Evolutionary conservation across 2,329 filamentous ascomycete species (phyloP).

Genomic region (Aureobasidium sp.): DNA sequence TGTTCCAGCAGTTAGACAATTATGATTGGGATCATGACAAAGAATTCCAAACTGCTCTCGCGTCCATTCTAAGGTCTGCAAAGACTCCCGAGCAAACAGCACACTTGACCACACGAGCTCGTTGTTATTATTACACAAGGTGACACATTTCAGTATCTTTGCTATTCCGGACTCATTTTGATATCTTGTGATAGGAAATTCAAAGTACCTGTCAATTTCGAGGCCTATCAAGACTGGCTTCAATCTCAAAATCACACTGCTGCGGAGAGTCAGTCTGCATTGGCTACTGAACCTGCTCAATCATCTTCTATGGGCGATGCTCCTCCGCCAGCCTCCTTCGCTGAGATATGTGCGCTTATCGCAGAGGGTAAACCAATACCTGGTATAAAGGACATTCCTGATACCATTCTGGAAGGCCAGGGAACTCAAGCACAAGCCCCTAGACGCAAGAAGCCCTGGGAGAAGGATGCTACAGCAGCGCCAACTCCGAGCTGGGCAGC

Average conservation of each 20-base stretch:
- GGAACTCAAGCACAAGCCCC: conserved; percentile 50
- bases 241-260: conserved; percentile 11
- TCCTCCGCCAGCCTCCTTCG: conserved; percentile 74
- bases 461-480: conserved; percentile 45
- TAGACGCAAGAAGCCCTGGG: conserved; percentile 71
- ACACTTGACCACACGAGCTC: conserved; percentile 58
- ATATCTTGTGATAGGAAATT: conserved; percentile 29
- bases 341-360: conserved; percentile 78
- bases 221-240: conserved; percentile 61
- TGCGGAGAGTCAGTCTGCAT: not conserved
- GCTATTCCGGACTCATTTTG: not conserved
- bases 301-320: conserved; percentile 40
- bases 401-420: conserved; percentile 66
- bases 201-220: conserved; percentile 54
- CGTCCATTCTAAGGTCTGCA: conserved; percentile 55
- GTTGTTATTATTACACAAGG: conserved; percentile 61
- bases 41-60: conserved; percentile 61
- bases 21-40: conserved; percentile 63
- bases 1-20: conserved; percentile 56
- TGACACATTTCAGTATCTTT: conserved; percentile 19
- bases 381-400: conserved; percentile 79
- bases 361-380: conserved; percentile 76
- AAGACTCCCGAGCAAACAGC: conserved; percentile 48
- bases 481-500: conserved; percentile 14
- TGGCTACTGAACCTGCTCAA: conserved; percentile 12